These are phyloP conservation scores for Arthrobotrys musiformis DNA, from an alignment of 2,329 filamentous ascomycete species.

Conservation along the genomic window DNA sequence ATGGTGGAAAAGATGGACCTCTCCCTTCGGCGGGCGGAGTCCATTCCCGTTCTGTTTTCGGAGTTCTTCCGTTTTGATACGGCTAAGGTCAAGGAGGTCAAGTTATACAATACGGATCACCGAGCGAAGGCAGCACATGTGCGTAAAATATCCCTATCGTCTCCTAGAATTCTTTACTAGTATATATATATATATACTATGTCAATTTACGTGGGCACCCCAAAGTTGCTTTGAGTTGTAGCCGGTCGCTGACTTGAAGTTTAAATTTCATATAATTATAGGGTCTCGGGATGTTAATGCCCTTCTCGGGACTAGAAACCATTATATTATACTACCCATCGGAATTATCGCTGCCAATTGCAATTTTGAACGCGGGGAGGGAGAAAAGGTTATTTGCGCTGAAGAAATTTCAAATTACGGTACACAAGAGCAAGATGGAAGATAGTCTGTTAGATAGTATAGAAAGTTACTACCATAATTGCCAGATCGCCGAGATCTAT, in stretches of 20 bases:
- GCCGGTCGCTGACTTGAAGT: neutral
- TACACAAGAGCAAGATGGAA: no score
- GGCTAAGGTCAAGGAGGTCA: neutral
- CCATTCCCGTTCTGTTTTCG: neutral
- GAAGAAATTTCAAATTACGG: neutral
- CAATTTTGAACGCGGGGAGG: neutral
- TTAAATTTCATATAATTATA: neutral
- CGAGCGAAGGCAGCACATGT: neutral
- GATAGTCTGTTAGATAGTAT: no score
- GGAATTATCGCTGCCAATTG: neutral
- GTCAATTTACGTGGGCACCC: no score
- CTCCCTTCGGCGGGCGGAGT: neutral
- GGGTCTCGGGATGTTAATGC: neutral
- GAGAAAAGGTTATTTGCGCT: neutral
- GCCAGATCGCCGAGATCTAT: no score
- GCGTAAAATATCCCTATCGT: no score
- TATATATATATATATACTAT: no score
- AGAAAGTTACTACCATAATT: no score
- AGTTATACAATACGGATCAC: neutral
- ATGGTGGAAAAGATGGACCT: neutral
- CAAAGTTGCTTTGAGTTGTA: no score
- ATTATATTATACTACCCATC: neutral
- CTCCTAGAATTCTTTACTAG: no score
- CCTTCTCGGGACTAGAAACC: neutral
- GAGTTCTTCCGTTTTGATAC: neutral